Evolutionary conservation across 495 filamentous ascomycete genomes (phyloP).

Genomic region (Choiromyces venosus): DNA sequence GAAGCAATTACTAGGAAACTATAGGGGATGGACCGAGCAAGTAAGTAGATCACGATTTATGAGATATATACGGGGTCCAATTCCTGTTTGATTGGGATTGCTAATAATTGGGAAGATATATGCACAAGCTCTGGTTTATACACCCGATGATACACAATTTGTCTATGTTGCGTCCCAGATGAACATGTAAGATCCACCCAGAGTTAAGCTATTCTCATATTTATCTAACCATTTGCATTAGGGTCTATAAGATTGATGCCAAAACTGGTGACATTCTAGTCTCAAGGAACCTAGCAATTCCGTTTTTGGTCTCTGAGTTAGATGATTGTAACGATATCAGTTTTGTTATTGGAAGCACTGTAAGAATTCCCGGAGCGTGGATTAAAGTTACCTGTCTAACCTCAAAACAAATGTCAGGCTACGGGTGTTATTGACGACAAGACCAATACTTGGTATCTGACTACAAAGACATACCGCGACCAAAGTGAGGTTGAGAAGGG

Average conservation of each 20-base stretch:
- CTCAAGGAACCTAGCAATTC: constrained; percentile 44
- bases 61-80: not conserved
- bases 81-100: not conserved
- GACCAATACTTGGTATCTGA: constrained; percentile 48
- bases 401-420: constrained; percentile 19
- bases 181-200: constrained; percentile 38
- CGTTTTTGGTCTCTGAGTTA: constrained; percentile 46
- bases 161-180: constrained; percentile 48
- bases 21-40: constrained; percentile 37
- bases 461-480: constrained; percentile 45
- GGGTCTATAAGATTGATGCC: constrained; percentile 47
- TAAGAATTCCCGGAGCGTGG: constrained; percentile 7
- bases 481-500: constrained; percentile 36
- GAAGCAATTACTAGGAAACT: constrained; percentile 44
- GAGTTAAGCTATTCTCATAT: constrained; percentile 42
- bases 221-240: constrained; percentile 45
- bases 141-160: constrained; percentile 44
- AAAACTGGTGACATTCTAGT: constrained; percentile 46
- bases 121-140: constrained; percentile 50
- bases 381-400: not conserved
- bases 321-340: constrained; percentile 49
- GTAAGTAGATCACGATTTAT: not conserved
- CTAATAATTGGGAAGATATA: constrained; percentile 44
- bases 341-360: constrained; percentile 47
- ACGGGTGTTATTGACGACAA: constrained; percentile 49